Percentiles rank a stretch among this genome's conserved stretches.
These are phyloP conservation scores for Clavariopsis aquatica DNA, from an alignment of 495 filamentous ascomycete species.

Conservation along the genomic window DNA sequence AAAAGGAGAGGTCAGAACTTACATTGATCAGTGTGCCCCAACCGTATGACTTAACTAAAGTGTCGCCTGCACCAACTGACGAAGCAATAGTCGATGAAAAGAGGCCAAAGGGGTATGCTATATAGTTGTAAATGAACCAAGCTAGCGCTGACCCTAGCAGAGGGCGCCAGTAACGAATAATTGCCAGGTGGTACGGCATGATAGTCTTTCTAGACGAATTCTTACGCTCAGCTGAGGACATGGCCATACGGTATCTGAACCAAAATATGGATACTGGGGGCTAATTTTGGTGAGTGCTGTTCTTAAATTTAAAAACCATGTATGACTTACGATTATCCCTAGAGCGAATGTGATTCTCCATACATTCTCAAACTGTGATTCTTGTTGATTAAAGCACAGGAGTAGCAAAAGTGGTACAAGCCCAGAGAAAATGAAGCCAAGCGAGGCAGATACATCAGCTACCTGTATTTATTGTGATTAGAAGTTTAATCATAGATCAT, in stretches of 20 bases:
- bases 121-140: slow-evolving; percentile 53
- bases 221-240: slow-evolving; percentile 26
- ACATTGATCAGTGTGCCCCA: slow-evolving; percentile 51
- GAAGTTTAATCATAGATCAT: not conserved
- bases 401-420: slow-evolving; percentile 40
- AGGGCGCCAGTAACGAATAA: slow-evolving; percentile 48
- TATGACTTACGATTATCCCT: slow-evolving; percentile 35
- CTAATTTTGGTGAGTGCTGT: not conserved
- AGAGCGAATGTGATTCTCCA: slow-evolving; percentile 46
- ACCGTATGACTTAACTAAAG: slow-evolving; percentile 50
- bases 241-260: slow-evolving; percentile 47
- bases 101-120: slow-evolving; percentile 47
- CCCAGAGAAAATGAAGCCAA: slow-evolving; percentile 45
- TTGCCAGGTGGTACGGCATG: slow-evolving; percentile 40
- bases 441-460: slow-evolving; percentile 43
- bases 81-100: slow-evolving; percentile 48
- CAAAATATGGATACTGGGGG: slow-evolving; percentile 46
- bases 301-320: not conserved
- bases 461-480: slow-evolving; percentile 24
- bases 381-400: slow-evolving; percentile 39
- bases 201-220: slow-evolving; percentile 31
- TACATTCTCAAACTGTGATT: slow-evolving; percentile 38
- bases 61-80: slow-evolving; percentile 42
- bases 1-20: not conserved
- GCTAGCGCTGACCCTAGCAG: slow-evolving; percentile 44